Base-by-base conservation (phyloP, 148 eudicot genomes). In the Diospyros lotus region DNA sequence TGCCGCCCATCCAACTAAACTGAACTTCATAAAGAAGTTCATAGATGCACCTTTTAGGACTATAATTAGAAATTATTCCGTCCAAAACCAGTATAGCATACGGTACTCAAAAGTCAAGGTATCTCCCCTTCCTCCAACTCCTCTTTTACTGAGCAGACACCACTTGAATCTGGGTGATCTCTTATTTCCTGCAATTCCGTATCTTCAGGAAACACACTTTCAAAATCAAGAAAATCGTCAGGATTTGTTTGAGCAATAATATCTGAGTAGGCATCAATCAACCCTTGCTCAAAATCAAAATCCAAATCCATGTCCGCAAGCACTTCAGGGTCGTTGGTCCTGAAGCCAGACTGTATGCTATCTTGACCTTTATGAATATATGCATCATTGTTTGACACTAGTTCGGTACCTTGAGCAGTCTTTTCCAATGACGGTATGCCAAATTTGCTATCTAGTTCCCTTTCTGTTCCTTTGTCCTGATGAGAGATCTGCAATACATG, bases 91-190 rank as follows among this genome's bases (percentile, higher is more conserved):
- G 28, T 28, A 28, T 28, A 28, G 28, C 28, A 28, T 28, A 28
- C 28, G 28, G 28, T 28, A 28, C 28, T 28, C 28, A 28, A 28
- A 28, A 28, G 28, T 28, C 28, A 48, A 9, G 88, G 89, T 64
- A 96, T 90, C 82, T 96, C 99, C 68, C 99, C 98, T 83, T 96
- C 99, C 81, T 96, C 99, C 64, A 91, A 76, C 69, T 91, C 99
- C 61, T 91, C 94, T 42, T 79, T 81, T 64, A 70, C 51, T 18
- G 53, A 73, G 45, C 75, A 70, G 73, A 50, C 64, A 12, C 46
- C 45, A 71, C 66, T 43, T 10, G 70, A 70, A 78, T 45, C 60
- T 51, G 51, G 51, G 46, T 54, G 55, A 41, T 66, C 83, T 66
- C 64, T 64, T 46, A 18, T 55, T 63, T 64, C 74, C 50, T 11